Evolutionary conservation across 2,329 filamentous ascomycete genomes (phyloP).

Genomic region (Pezicula neosporulosa): DNA sequence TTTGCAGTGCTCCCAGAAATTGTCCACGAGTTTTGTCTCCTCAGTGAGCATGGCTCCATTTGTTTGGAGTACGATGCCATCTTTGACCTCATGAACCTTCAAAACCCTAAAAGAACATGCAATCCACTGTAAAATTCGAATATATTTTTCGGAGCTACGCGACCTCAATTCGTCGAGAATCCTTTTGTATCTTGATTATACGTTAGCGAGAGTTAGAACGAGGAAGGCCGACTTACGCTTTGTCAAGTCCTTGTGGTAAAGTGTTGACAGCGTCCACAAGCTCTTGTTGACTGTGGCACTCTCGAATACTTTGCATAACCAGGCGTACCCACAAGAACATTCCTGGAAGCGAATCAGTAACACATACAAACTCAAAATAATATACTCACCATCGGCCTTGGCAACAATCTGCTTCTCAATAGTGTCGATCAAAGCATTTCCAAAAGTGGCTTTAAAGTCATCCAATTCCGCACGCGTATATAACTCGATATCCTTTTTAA

Average conservation of each 20-base stretch:
- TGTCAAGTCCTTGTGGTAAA: conserved; percentile 8
- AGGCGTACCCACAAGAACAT: conserved; percentile 14
- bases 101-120: conserved; percentile 10
- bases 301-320: conserved; percentile 3
- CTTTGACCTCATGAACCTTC: conserved; percentile 9
- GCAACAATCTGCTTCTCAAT: conserved; percentile 5
- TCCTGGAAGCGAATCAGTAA: too few relatives aligned
- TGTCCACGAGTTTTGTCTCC: conserved; percentile 1
- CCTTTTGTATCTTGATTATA: conserved; percentile 6
- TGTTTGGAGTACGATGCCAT: conserved; percentile 5
- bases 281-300: conserved; percentile 5
- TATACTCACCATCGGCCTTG: conserved; percentile 7
- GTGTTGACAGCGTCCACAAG: conserved; percentile 1
- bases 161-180: conserved; percentile 29
- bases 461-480: conserved; percentile 1
- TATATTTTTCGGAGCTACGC: background rate
- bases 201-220: background rate
- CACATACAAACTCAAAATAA: too few relatives aligned
- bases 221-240: conserved; percentile 13
- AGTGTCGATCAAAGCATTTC: background rate
- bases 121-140: conserved; percentile 9
- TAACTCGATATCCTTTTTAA: conserved; percentile 5
- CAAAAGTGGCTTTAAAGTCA: conserved; percentile 2
- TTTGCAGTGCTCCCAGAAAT: conserved; percentile 6
- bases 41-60: background rate